Evolutionary conservation across 345 rosid species (phyloP), one percentile per base, ranked within the genome.

Genomic region (Cardamine resedifolia): DNA sequence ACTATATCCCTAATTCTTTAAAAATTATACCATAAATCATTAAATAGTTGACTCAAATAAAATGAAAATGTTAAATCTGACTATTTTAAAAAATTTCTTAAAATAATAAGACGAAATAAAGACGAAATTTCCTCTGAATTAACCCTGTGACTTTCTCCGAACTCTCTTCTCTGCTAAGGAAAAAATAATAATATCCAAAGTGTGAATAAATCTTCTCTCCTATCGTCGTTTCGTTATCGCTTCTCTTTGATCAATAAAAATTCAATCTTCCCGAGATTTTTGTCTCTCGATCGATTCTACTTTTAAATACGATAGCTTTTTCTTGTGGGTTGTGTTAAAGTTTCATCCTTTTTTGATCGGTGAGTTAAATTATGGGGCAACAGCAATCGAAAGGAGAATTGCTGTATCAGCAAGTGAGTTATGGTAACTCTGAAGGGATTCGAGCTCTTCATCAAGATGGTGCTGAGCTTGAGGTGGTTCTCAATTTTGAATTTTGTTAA

Each of bases 341-440:
- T 72, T 30, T 52, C 52, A 3, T 28, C 45, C n/a, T 28, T 59
- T 59, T 66, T 34, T 41, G 56, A 53, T 67, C 69, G 6, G 21
- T 12, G 33, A 53, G 41, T 5, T 33, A 43, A 18, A 45, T n/a
- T n/a, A 95, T 95, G 99, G 99, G 99, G 68, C 99, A 86, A 73
- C 90, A 85, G 48, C 98, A 87, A 85, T 91, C 98, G 41, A 95
- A 92, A 82, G 99, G 79, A 27, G 98, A 91, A 77, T 79, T 92
- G 82, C 80, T 95, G 70, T 87, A 72, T 65, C 88, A 95, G 79
- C 94, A 90, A 82, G 98, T 88, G 71, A 86, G 67, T 72, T 81
- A 83, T 34, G 96, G 92, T 28, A 92, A 90, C 76, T 19, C 59
- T 2, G 96, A 90, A 78, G 96, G 94, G 69, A 92, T 92, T 84